Base-by-base conservation (phyloP, 768 basidiomycete genomes). In the Naganishia onofrii region DNA sequence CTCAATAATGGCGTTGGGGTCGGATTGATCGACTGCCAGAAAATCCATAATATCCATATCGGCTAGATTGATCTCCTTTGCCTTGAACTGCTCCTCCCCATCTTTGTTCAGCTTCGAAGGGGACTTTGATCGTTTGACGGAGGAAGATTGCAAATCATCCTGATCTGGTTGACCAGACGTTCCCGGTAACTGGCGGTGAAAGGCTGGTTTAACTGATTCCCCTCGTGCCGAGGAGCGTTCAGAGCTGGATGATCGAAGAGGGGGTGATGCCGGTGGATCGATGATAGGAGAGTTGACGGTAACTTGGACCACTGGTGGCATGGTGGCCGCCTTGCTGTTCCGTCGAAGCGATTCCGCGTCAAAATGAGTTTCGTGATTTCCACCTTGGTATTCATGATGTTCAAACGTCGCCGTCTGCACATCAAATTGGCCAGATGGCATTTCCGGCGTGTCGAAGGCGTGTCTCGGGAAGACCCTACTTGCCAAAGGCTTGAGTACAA, bases 401-500 rank as follows among this genome's bases (percentile, higher is more conserved):
- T 23, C 5, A 3, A 28, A 10, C 38, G 21, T 42, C 60, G 15
- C 28, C 42, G 23, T 55, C 54, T 63, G 38, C 23, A 13, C 60
- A 26, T 63, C 60, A 15, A 63, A 63, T 28, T 63, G 60, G 19
- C 60, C 60, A 1, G 60, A 63, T 26, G 60, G 60, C 60, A 63
- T 63, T 28, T 63, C 32, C n/a, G 60, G 60, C 8, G 60, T 44
- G 28, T 63, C 60, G 5, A 63, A 44, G 13, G 19, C 15, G 42
- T 42, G 38, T 13, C 9, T 29, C 28, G 60, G 60, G 15, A 63
- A 63, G 15, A 63, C 3, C 26, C 38, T 63, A 70, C 75, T 71
- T 6, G 78, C 71, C 48, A 80, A 70, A 12, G 79, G 79, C 67
- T 79, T 80, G 56, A 80, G 69, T 0, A 80, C 78, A 36, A 80